Evolutionary conservation across 108 stramenopile species (phyloP).

Genomic region (Nitzschia sp.): DNA sequence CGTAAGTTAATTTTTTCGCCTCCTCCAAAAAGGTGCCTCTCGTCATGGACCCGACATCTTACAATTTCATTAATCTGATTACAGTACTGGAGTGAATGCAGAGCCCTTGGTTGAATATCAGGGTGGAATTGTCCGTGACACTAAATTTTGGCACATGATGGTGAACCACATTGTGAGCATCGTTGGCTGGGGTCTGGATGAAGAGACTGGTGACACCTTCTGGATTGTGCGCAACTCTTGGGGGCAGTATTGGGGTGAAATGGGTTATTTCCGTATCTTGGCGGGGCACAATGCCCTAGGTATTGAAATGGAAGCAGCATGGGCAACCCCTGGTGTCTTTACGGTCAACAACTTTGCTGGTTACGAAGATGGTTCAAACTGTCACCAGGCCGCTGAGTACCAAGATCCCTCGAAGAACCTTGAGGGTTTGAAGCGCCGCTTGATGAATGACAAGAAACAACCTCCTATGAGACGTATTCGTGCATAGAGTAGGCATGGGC

Average conservation of each 20-base stretch:
- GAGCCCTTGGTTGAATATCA: conserved; percentile 73
- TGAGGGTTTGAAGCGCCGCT: conserved; percentile 24
- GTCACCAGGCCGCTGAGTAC: conserved; percentile 30
- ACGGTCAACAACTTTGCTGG: conserved; percentile 68
- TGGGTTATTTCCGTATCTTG: conserved; percentile 42
- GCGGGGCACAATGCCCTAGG: conserved; percentile 80
- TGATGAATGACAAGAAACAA: conserved; percentile 22
- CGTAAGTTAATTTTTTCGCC: too few relatives aligned
- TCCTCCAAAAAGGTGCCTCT: too few relatives aligned
- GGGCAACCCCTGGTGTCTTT: conserved; percentile 73
- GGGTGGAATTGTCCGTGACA: conserved; percentile 70
- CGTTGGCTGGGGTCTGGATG: conserved; percentile 85
- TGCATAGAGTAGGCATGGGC: background rate
- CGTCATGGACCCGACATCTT: too few relatives aligned
- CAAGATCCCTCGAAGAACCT: conserved; percentile 36
- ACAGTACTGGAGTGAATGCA: conserved; percentile 88
- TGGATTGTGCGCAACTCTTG: conserved; percentile 92
- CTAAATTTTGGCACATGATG: conserved; percentile 50
- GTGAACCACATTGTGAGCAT: conserved; percentile 93
- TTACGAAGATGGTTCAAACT: conserved; percentile 68
- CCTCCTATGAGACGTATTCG: conserved; percentile 9
- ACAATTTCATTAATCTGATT: background rate
- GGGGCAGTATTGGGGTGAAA: conserved; percentile 43
- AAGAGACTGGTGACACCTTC: conserved; percentile 55
- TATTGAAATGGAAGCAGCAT: conserved; percentile 80